Conservation (phyloP, 331 rosid species). For the Telfairia occidentalis region DNA sequence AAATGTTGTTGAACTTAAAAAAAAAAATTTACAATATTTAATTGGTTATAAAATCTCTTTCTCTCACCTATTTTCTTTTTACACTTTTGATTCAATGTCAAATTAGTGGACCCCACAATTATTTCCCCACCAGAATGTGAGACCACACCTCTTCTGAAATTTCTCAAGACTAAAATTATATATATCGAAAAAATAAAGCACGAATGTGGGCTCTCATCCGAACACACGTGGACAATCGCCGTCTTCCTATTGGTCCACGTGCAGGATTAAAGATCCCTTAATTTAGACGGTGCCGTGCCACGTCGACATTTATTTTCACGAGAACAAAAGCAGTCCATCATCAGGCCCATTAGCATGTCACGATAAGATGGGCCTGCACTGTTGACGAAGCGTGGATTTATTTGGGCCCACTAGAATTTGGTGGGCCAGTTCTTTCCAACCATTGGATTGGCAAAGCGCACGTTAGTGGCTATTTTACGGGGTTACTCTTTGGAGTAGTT, state of each 20-base stretch:
- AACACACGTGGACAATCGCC: background rate
- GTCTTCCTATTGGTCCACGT: background rate
- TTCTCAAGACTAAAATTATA: too few relatives aligned
- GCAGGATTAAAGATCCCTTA: background rate
- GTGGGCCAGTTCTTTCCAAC: conserved; percentile 15
- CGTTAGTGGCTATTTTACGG: background rate
- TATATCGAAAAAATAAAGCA: too few relatives aligned
- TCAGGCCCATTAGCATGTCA: background rate
- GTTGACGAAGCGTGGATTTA: conserved; percentile 4
- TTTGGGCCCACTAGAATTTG: conserved; percentile 10
- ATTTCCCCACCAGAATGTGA: too few relatives aligned
- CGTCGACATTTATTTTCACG: background rate
- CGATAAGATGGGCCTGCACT: background rate
- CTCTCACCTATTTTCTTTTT: too few relatives aligned
- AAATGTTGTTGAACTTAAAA: too few relatives aligned
- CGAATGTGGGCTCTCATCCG: background rate
- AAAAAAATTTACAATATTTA: too few relatives aligned
- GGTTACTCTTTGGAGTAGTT: background rate
- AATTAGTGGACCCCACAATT: too few relatives aligned
- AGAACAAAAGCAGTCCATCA: background rate
- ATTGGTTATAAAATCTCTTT: too few relatives aligned
- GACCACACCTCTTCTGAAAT: too few relatives aligned
- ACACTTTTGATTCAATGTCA: too few relatives aligned
- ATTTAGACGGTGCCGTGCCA: background rate
- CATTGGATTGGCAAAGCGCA: conserved; percentile 9